A percentile compares a stretch with the other conserved stretches of the same genome.
These are phyloP conservation scores for Ashbya aceris DNA, from an alignment of 1,139 yeast genomes.

Conservation along the genomic window DNA sequence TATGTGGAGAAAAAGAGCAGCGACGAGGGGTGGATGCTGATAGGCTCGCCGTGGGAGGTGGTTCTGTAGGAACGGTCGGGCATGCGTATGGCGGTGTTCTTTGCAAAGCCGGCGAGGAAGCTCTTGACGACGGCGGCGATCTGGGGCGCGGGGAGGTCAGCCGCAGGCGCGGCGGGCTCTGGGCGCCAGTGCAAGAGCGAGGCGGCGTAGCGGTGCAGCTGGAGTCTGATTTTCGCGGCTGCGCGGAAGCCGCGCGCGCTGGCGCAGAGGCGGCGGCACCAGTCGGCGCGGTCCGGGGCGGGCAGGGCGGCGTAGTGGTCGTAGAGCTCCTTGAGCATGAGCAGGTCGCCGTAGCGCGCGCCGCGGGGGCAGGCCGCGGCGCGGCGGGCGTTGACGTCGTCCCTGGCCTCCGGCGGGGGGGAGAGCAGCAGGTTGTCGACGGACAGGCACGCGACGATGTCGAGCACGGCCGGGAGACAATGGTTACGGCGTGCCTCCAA, in stretches of 20 bases:
- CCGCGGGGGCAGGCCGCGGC: slow-evolving; percentile 63
- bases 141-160: slow-evolving; percentile 8
- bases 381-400: slow-evolving; percentile 57
- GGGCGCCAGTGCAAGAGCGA: slow-evolving; percentile 14
- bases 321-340: slow-evolving; percentile 71
- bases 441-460: slow-evolving; percentile 84
- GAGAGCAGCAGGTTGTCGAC: slow-evolving; percentile 80
- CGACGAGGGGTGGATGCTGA: slow-evolving; percentile 89
- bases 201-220: slow-evolving; percentile 62
- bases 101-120: slow-evolving; percentile 71
- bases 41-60: slow-evolving; percentile 65
- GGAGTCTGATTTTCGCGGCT: slow-evolving; percentile 66
- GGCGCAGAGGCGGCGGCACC: slow-evolving; percentile 77
- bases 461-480: slow-evolving; percentile 61
- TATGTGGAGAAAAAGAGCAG: slow-evolving; percentile 44
- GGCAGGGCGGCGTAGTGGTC: slow-evolving; percentile 48
- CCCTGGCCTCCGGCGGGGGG: slow-evolving; percentile 73
- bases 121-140: slow-evolving; percentile 59
- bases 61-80: slow-evolving; percentile 93
- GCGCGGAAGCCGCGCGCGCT: slow-evolving; percentile 74
- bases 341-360: slow-evolving; percentile 65
- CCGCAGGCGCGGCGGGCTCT: slow-evolving; percentile 23
- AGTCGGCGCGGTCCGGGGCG: slow-evolving; percentile 49
- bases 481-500: slow-evolving; percentile 55
- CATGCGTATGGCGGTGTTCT: slow-evolving; percentile 87